phyloP scores from a whole-genome alignment of 768 basidiomycete species.

The Tephrocybe sp. region DNA sequence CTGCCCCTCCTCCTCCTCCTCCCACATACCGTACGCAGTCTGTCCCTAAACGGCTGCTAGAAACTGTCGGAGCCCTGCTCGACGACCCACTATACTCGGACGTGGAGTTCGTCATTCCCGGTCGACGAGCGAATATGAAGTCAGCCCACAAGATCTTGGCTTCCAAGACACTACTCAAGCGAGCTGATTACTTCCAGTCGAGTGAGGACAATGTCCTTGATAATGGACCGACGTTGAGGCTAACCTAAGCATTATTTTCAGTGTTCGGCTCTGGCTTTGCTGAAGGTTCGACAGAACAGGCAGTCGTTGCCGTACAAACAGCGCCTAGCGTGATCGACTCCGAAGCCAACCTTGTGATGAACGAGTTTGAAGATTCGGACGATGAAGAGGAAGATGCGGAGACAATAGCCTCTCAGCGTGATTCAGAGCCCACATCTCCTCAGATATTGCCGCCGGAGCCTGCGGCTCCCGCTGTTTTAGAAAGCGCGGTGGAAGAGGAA shows the following conservation, averaged over 20 bases:
- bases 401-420: slow-evolving; percentile 16
- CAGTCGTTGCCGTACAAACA: slow-evolving; percentile 22
- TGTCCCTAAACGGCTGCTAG: slow-evolving; percentile 68
- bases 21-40: slow-evolving; percentile 45
- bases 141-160: slow-evolving; percentile 61
- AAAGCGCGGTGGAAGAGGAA: slow-evolving; percentile 14
- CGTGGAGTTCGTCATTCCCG: slow-evolving; percentile 75
- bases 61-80: slow-evolving; percentile 71
- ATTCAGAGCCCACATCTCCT: slow-evolving; percentile 23
- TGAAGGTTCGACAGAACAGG: slow-evolving; percentile 44
- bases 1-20: slow-evolving; percentile 46
- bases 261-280: slow-evolving; percentile 77
- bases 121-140: slow-evolving; percentile 33
- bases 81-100: slow-evolving; percentile 87
- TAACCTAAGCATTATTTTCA: slow-evolving; percentile 22
- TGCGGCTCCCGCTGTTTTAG: slow-evolving; percentile 8
- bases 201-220: slow-evolving; percentile 39
- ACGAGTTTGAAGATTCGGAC: slow-evolving; percentile 54
- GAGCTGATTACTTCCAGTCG: slow-evolving; percentile 78
- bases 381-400: slow-evolving; percentile 35
- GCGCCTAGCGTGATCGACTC: slow-evolving; percentile 21
- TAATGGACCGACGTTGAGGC: not conserved
- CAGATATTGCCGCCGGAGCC: slow-evolving; percentile 8
- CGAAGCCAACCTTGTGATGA: slow-evolving; percentile 34
- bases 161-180: slow-evolving; percentile 59